Conservation (phyloP, 2,329 filamentous ascomycete species). For the Talaromyces sp. region DNA sequence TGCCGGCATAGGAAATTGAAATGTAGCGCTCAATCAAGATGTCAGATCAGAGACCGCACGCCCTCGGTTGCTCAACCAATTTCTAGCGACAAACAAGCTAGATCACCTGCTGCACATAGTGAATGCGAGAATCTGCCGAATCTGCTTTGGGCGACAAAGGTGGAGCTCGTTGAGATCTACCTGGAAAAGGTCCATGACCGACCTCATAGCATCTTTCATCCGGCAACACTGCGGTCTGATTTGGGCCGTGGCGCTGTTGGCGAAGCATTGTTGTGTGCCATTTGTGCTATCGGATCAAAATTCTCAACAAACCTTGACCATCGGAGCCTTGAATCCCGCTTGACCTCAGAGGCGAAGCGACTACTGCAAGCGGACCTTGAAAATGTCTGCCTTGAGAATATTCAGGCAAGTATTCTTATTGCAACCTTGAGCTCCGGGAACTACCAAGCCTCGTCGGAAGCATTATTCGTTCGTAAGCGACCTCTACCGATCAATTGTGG, state of each 20-base stretch:
- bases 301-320: neutral
- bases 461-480: neutral
- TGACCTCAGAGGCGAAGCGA: neutral
- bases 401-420: neutral
- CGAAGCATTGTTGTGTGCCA: neutral
- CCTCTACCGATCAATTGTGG: neutral
- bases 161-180: neutral
- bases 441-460: neutral
- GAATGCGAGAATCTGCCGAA: neutral
- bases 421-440: neutral
- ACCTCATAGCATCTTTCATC: neutral
- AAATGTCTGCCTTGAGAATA: neutral
- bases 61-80: neutral
- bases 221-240: neutral
- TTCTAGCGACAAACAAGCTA: neutral
- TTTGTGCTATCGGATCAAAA: neutral
- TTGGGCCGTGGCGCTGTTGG: neutral
- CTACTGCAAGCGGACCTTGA: neutral
- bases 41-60: neutral
- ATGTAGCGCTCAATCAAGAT: neutral
- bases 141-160: neutral
- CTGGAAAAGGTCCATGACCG: neutral
- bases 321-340: neutral
- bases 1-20: neutral
- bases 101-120: neutral